Evolutionary conservation across 2,329 filamentous ascomycete genomes (phyloP).

Genomic region (Ophioceras dolichostomum): DNA sequence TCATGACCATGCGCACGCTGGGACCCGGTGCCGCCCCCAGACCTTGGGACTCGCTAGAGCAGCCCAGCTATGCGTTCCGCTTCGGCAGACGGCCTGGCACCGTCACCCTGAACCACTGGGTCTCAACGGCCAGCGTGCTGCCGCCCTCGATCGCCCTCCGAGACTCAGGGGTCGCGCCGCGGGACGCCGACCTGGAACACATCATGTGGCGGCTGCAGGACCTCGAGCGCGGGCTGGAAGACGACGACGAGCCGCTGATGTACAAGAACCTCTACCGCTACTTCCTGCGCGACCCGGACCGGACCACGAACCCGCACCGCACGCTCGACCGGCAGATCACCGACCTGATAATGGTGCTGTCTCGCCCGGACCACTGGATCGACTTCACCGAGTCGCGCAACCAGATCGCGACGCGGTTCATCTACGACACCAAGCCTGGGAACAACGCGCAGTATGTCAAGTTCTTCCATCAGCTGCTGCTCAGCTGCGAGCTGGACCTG

Average conservation of each 20-base stretch:
- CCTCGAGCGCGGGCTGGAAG: constrained; percentile 41
- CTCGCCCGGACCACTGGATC: constrained; percentile 53
- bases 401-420: constrained; percentile 62
- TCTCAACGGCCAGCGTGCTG: constrained; percentile 41
- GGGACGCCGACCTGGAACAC: constrained; percentile 43
- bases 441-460: constrained; percentile 46
- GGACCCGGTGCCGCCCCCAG: constrained; percentile 22
- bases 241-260: constrained; percentile 44
- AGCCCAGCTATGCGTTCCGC: constrained; percentile 58
- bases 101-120: constrained; percentile 60
- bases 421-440: constrained; percentile 45
- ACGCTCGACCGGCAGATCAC: constrained; percentile 60
- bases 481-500: constrained; percentile 59
- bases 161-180: constrained; percentile 45
- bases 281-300: constrained; percentile 57
- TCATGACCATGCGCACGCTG: constrained; percentile 41
- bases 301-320: constrained; percentile 45
- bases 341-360: constrained; percentile 58
- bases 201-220: constrained; percentile 49
- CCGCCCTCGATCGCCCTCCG: constrained; percentile 44
- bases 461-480: constrained; percentile 67
- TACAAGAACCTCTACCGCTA: constrained; percentile 55
- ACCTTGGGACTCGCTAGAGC: constrained; percentile 63
- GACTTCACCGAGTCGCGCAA: constrained; percentile 60
- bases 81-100: constrained; percentile 57